Base-by-base conservation (phyloP, 495 filamentous ascomycete genomes). In the Penicillium nucicola region DNA sequence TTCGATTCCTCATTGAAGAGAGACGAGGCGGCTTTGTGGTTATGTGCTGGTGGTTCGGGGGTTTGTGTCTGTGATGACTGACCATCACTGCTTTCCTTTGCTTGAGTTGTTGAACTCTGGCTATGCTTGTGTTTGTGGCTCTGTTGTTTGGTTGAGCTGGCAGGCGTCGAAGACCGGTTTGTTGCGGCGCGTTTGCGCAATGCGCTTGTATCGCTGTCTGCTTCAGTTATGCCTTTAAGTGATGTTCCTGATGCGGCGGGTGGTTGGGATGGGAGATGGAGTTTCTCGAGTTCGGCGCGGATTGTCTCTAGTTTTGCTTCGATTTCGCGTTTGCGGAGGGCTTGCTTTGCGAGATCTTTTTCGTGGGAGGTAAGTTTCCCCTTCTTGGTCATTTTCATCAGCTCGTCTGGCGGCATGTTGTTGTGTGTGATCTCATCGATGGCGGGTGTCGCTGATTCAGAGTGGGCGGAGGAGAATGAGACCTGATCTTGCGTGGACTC, bases 281-380 rank as follows among this genome's bases (percentile, higher is more conserved):
- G 55, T 51, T 74, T 50, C 61, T 73, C 58, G 59, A 72, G 62
- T 62, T 78, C 57, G 43, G 63, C 20, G 35, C 73, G 70, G 37
- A 76, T 61, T 38, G 71, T 64, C 11, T 79, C 67, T 0, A 95
- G 70, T 57, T 90, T 89, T 33, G 84, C 80, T 17, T 90, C 81
- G 2, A 89, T 73, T 48, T 86, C 84, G 33, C 76, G 77, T 51
- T 86, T 86, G 49, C 84, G 82, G 6, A 84, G 75, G 11, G 88
- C 78, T 1, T 96, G 79, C 53, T 91, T 93, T 33, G 72, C 69
- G 2, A 96, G 76, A 9, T 93, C 88, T 52, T 84, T 87, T 28
- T 91, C 84, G 51, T 89, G 75, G 34, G 76, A 75, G 1, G 71
- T 67, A n/a, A 67, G 55, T 30, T 69, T 74, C 55, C 66, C 58